A percentile compares a stretch with the other conserved stretches of the same genome.
Evolutionary conservation across 2,329 filamentous ascomycete species (phyloP).

Genomic region (Calcarisporium arbuscula): DNA sequence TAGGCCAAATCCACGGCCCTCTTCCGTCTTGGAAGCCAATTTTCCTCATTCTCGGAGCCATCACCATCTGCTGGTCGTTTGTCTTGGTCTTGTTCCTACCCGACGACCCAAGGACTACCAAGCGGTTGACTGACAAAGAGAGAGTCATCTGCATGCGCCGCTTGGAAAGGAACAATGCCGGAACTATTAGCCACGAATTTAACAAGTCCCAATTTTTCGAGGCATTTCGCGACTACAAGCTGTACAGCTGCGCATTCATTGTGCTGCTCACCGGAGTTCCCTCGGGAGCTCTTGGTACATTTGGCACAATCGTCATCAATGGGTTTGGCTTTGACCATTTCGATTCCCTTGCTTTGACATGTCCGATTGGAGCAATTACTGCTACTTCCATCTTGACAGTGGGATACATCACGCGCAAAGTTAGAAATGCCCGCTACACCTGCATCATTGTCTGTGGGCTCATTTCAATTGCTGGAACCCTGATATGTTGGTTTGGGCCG

Average conservation of each 20-base stretch:
- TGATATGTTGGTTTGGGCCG: no score
- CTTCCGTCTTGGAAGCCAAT: constrained; percentile 49
- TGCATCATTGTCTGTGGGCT: no score
- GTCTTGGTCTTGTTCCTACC: constrained; percentile 52
- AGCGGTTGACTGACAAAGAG: constrained; percentile 41
- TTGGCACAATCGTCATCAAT: constrained; percentile 20
- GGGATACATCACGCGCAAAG: no score
- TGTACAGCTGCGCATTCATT: constrained; percentile 50
- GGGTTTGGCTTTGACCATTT: constrained; percentile 23
- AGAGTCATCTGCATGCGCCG: constrained; percentile 38
- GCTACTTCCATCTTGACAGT: no score
- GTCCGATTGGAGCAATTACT: constrained; percentile 39
- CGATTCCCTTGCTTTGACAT: constrained; percentile 40
- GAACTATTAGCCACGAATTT: constrained; percentile 21
- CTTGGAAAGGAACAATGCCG: constrained; percentile 20
- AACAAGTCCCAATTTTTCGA: constrained; percentile 39
- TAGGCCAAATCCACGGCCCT: constrained; percentile 47
- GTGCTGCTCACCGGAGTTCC: constrained; percentile 34
- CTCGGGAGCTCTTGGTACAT: constrained; percentile 37
- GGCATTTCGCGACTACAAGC: constrained; percentile 28
- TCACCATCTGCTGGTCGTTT: constrained; percentile 46
- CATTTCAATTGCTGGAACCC: no score
- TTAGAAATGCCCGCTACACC: no score
- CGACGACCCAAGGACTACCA: constrained; percentile 55
- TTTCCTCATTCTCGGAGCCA: constrained; percentile 53